Evolutionary conservation across 352 stramenopile species (phyloP).

Genomic region (Nothophytophthora sp.): DNA sequence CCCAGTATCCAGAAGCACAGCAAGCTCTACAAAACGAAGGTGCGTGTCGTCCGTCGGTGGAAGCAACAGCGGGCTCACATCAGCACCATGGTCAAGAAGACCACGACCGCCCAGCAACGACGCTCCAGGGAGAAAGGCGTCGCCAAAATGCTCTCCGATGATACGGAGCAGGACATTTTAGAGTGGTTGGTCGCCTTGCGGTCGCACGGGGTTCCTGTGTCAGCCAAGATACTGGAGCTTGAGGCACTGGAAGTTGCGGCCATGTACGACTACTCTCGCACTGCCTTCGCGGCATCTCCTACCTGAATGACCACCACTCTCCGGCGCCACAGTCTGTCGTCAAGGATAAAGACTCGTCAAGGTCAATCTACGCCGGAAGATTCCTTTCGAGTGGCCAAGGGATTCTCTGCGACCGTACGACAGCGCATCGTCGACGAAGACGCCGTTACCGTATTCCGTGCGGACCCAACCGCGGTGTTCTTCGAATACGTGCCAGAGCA

Average conservation of each 20-base stretch:
- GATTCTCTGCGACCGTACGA: constrained; percentile 5
- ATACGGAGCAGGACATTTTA: constrained; percentile 8
- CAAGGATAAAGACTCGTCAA: constrained; percentile 3
- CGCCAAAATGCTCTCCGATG: neutral
- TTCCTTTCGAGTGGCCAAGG: neutral
- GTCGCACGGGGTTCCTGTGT: constrained; percentile 8
- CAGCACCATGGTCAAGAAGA: neutral
- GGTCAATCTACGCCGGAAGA: neutral
- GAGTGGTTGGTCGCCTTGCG: constrained; percentile 2
- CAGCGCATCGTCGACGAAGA: constrained; percentile 1
- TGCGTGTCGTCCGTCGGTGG: neutral
- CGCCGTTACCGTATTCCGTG: constrained; percentile 16
- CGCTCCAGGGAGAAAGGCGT: neutral
- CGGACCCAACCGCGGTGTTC: constrained; percentile 26
- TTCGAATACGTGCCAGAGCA: constrained; percentile 27
- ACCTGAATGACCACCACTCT: constrained; percentile 6
- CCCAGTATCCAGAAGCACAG: neutral
- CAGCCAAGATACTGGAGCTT: constrained; percentile 5
- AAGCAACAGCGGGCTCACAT: constrained; percentile 1
- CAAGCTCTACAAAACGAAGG: constrained; percentile 3
- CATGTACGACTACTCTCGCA: neutral
- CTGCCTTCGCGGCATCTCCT: neutral
- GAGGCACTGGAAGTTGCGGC: constrained; percentile 3
- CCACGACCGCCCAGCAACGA: neutral
- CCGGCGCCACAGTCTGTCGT: constrained; percentile 1